Percentiles rank a stretch among this genome's conserved stretches.
phyloP scores from a whole-genome alignment of 164 flowering plant species.

The Sextonia rubra region DNA sequence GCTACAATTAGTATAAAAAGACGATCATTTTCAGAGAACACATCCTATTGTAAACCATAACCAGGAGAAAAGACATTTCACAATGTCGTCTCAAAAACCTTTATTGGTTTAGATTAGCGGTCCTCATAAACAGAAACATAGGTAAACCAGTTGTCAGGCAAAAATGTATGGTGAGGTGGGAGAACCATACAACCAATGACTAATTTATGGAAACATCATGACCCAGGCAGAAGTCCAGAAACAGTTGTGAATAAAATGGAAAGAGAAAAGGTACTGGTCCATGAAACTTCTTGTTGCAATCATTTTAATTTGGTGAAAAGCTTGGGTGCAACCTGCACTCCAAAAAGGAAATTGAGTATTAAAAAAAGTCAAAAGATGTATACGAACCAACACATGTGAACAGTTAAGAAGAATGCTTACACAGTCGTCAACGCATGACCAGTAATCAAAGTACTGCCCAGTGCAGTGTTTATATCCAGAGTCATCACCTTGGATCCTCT shows the following conservation, averaged over 20 bases:
- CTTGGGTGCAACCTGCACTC: conserved; percentile 57
- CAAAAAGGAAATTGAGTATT: not conserved
- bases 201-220: not conserved
- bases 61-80: too few species aligned
- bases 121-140: not conserved
- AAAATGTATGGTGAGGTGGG: not conserved
- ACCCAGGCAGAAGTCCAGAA: not conserved
- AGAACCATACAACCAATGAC: not conserved
- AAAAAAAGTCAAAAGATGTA: not conserved
- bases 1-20: too few species aligned
- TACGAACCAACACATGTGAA: not conserved
- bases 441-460: conserved; percentile 89
- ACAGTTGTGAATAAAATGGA: not conserved
- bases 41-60: too few species aligned
- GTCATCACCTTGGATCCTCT: conserved; percentile 77
- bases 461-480: conserved; percentile 86
- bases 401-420: conserved; percentile 41
- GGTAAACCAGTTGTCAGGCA: not conserved
- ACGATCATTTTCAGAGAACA: too few species aligned
- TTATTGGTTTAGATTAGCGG: not conserved
- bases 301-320: conserved; percentile 50
- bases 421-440: conserved; percentile 82
- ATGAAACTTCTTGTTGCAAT: conserved; percentile 4
- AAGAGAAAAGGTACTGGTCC: not conserved
- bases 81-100: not conserved